phyloP scores from a whole-genome alignment of 345 rosid genomes.

The Eucalyptus microcorys region DNA sequence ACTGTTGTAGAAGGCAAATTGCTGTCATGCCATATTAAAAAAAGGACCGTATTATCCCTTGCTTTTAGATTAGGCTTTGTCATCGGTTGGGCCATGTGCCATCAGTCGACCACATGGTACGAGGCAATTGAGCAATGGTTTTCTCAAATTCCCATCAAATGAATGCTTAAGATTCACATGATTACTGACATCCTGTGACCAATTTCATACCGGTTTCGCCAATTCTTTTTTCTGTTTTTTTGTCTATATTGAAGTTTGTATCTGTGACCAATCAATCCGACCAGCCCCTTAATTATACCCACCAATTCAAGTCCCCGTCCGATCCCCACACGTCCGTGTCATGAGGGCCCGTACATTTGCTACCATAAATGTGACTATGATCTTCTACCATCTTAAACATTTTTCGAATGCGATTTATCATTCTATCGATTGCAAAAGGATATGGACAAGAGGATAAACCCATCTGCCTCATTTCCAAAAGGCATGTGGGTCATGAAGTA shows the following conservation, averaged over 20 bases:
- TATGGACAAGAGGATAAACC: neutral
- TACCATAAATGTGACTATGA: neutral
- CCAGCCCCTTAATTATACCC: neutral
- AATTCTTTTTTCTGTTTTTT: neutral
- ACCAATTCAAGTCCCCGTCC: neutral
- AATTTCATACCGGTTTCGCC: neutral
- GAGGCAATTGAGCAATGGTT: neutral
- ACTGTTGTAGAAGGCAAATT: neutral
- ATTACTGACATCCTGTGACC: neutral
- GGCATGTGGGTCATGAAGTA: neutral
- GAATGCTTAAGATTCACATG: neutral
- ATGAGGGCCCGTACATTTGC: neutral
- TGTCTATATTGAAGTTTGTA: neutral
- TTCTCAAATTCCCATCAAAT: neutral
- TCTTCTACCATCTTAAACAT: neutral
- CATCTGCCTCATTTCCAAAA: neutral
- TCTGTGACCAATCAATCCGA: neutral
- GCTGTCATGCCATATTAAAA: neutral
- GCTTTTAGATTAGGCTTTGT: neutral
- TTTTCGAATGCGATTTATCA: neutral
- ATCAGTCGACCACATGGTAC: neutral
- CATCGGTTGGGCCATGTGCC: neutral
- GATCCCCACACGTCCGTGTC: neutral
- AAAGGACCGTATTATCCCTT: neutral
- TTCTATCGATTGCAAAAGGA: neutral